phyloP scores from a whole-genome alignment of 805 yeast genomes.

The Suhomyces pyralidae region DNA sequence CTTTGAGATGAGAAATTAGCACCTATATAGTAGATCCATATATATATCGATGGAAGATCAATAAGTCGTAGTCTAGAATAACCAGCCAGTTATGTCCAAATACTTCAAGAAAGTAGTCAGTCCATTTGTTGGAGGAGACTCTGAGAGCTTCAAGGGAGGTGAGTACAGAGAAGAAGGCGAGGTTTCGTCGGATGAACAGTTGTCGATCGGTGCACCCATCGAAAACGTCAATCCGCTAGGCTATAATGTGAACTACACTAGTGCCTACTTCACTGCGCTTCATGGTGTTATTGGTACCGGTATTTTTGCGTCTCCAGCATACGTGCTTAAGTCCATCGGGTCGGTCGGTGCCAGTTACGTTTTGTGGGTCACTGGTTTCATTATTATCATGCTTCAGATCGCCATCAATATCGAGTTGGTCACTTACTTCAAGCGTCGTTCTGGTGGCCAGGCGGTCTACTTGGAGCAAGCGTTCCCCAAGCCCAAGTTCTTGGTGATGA shows the following conservation, averaged over 20 bases:
- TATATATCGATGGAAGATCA: neutral
- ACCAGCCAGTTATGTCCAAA: neutral
- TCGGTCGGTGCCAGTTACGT: slow-evolving; percentile 44
- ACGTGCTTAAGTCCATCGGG: slow-evolving; percentile 48
- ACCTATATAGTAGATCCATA: neutral
- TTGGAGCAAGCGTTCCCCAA: slow-evolving; percentile 38
- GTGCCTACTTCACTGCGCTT: slow-evolving; percentile 63
- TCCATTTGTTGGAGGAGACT: neutral
- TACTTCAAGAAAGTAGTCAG: neutral
- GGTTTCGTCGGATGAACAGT: slow-evolving; percentile 11
- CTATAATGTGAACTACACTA: slow-evolving; percentile 26
- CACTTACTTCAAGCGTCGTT: slow-evolving; percentile 34
- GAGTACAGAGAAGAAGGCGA: slow-evolving; percentile 4
- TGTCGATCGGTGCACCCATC: slow-evolving; percentile 38
- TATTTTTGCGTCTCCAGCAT: slow-evolving; percentile 67
- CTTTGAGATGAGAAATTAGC: neutral
- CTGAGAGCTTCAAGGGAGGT: neutral
- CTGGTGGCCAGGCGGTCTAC: slow-evolving; percentile 39
- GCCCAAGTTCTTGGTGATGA: slow-evolving; percentile 34
- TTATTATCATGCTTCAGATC: slow-evolving; percentile 36
- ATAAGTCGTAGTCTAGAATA: neutral
- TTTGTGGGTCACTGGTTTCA: slow-evolving; percentile 41
- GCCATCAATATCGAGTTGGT: slow-evolving; percentile 41
- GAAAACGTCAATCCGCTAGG: slow-evolving; percentile 39
- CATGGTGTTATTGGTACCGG: slow-evolving; percentile 77